phyloP scores from a whole-genome alignment of 2,329 filamentous ascomycete genomes.

The Alternaria sp. region DNA sequence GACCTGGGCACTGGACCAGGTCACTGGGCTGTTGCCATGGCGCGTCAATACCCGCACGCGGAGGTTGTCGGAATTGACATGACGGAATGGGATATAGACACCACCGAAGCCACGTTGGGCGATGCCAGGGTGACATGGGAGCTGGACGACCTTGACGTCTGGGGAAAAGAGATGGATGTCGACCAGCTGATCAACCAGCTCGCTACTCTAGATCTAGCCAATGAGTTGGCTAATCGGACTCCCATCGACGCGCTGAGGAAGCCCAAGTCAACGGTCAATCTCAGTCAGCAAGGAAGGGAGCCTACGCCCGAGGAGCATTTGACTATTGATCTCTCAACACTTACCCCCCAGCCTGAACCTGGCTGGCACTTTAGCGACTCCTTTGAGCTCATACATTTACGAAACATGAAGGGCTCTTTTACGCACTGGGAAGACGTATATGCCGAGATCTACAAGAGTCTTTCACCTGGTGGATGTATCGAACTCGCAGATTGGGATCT shows the following conservation, averaged over 20 bases:
- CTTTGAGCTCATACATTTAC: conserved; percentile 59
- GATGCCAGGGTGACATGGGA: conserved; percentile 43
- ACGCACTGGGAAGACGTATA: conserved; percentile 56
- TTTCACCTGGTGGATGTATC: conserved; percentile 55
- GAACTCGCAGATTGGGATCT: conserved; percentile 54
- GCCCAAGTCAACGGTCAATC: conserved; percentile 4
- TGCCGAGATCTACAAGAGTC: conserved; percentile 53
- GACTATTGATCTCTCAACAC: conserved; percentile 29
- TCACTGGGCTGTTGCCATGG: conserved; percentile 58
- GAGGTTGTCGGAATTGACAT: conserved; percentile 59
- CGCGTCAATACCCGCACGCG: conserved; percentile 51
- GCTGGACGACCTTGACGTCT: conserved; percentile 48
- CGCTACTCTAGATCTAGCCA: conserved; percentile 33
- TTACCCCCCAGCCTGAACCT: conserved; percentile 29
- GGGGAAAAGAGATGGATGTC: conserved; percentile 35
- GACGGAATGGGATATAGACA: conserved; percentile 58
- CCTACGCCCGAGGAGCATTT: conserved; percentile 28
- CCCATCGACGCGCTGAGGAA: conserved; percentile 23
- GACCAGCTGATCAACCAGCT: conserved; percentile 34
- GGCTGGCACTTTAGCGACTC: conserved; percentile 57
- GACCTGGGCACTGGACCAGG: conserved; percentile 58
- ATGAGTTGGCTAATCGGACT: conserved; percentile 27
- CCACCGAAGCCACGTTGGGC: conserved; percentile 50
- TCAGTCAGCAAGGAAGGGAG: conserved; percentile 1
- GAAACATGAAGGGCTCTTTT: conserved; percentile 57